Evolutionary conservation across 108 stramenopile genomes (phyloP).

Genomic region (Cafeteria roenbergensis): DNA sequence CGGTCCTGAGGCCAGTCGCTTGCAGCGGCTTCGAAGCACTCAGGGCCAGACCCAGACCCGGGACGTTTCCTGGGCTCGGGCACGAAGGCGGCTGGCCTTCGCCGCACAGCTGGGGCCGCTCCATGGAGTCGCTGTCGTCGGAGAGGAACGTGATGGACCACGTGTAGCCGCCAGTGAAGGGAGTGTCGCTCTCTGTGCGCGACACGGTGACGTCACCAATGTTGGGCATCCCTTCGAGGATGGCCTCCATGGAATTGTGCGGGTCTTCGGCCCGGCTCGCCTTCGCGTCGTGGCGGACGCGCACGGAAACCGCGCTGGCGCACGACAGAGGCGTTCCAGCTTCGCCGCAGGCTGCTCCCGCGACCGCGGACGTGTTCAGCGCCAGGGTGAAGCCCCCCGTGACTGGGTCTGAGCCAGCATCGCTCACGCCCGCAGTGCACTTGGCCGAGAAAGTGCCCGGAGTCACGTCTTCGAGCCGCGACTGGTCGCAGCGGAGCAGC

Average conservation of each 20-base stretch:
- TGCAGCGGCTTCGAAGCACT: background rate
- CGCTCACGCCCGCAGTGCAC: conserved; percentile 47
- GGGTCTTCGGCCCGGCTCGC: background rate
- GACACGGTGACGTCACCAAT: conserved; percentile 62
- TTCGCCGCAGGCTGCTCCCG: background rate
- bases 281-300: background rate
- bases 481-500: conserved; percentile 41
- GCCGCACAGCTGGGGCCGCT: too few relatives aligned
- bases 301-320: background rate
- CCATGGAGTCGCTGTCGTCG: too few relatives aligned
- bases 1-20: background rate
- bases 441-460: conserved; percentile 44
- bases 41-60: too few relatives aligned
- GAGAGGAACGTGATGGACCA: conserved; percentile 55
- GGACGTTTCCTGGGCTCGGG: too few relatives aligned
- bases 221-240: conserved; percentile 55
- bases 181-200: conserved; percentile 41
- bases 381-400: conserved; percentile 56
- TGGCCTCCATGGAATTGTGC: conserved; percentile 45
- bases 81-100: too few relatives aligned
- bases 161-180: conserved; percentile 16
- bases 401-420: conserved; percentile 56
- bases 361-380: conserved; percentile 40
- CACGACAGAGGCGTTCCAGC: background rate
- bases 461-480: conserved; percentile 48